A percentile compares a stretch with the other conserved stretches of the same genome.
Evolutionary conservation across 2,329 filamentous ascomycete species (phyloP).

Genomic region (Sordariomycetes sp.): DNA sequence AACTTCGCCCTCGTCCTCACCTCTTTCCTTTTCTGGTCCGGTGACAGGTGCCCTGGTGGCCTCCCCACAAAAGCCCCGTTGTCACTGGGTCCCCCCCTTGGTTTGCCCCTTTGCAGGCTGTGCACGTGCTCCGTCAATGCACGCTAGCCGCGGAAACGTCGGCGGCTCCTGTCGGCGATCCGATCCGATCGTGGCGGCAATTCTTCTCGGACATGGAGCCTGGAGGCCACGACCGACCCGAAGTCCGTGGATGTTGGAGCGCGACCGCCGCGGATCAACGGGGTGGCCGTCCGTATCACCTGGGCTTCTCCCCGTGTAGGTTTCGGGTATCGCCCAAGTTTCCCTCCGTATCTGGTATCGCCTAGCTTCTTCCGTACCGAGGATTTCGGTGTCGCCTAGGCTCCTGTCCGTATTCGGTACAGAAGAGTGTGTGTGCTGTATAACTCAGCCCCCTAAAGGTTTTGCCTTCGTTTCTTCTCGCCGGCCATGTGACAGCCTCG

Average conservation of each 20-base stretch:
- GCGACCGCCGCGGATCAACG: neutral
- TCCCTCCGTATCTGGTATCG: too few species aligned
- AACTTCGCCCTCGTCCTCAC: neutral
- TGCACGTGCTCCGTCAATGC: neutral
- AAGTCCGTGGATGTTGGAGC: neutral
- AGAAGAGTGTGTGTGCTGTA: too few species aligned
- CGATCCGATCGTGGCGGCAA: neutral
- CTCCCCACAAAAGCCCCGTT: neutral
- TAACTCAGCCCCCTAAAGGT: too few species aligned
- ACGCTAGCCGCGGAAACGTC: neutral
- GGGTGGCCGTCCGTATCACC: neutral
- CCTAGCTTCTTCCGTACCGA: too few species aligned
- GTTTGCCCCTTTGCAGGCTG: neutral
- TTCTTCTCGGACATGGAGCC: too few species aligned
- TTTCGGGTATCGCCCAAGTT: too few species aligned
- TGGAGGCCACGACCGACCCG: neutral
- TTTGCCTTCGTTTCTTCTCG: too few species aligned
- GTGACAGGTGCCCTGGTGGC: neutral
- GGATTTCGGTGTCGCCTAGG: too few species aligned
- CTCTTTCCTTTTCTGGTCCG: neutral
- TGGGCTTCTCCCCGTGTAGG: neutral
- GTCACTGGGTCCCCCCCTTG: neutral
- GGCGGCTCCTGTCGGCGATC: neutral
- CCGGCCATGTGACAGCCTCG: too few species aligned
- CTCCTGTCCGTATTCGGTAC: too few species aligned